Conservation (phyloP, 306 rosid genomes). For the Castanea crenata region DNA sequence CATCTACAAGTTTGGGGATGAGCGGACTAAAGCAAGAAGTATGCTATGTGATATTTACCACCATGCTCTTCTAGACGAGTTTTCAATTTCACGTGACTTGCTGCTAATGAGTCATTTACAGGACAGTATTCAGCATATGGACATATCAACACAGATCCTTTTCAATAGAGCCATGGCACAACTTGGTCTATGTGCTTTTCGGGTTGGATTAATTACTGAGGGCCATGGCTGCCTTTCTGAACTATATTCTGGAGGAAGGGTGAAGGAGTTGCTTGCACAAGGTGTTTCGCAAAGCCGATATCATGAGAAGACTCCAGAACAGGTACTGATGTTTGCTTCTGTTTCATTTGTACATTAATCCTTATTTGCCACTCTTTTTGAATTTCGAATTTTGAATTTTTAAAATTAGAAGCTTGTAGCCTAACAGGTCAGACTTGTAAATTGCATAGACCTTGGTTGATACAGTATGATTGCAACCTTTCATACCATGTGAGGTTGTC, state of each 20-base stretch:
- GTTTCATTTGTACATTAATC: background rate
- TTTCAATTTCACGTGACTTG: conserved; percentile 79
- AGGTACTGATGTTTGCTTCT: conserved; percentile 44
- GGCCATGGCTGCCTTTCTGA: conserved; percentile 91
- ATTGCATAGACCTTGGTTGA: background rate
- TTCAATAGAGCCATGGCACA: conserved; percentile 96
- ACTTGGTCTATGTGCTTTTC: conserved; percentile 90
- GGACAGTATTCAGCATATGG: conserved; percentile 85
- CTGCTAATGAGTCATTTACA: conserved; percentile 97
- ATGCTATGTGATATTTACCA: conserved; percentile 99
- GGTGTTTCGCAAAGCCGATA: conserved; percentile 92
- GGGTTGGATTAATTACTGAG: conserved; percentile 72
- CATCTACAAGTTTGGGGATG: conserved; percentile 84
- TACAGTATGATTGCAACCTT: background rate
- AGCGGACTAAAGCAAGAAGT: conserved; percentile 92
- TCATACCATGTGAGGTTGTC: background rate
- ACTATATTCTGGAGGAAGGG: conserved; percentile 97
- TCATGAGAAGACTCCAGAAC: conserved; percentile 99
- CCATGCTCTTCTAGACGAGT: conserved; percentile 85
- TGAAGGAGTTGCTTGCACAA: conserved; percentile 95
- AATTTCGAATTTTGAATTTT: background rate
- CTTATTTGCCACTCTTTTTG: background rate
- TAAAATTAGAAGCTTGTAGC: background rate
- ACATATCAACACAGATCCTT: conserved; percentile 90
- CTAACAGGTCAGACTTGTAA: background rate